Percentiles rank a stretch among this genome's conserved stretches.
phyloP scores from a whole-genome alignment of 169 alveolate species.

The Ichthyophthirius multifiliis region DNA sequence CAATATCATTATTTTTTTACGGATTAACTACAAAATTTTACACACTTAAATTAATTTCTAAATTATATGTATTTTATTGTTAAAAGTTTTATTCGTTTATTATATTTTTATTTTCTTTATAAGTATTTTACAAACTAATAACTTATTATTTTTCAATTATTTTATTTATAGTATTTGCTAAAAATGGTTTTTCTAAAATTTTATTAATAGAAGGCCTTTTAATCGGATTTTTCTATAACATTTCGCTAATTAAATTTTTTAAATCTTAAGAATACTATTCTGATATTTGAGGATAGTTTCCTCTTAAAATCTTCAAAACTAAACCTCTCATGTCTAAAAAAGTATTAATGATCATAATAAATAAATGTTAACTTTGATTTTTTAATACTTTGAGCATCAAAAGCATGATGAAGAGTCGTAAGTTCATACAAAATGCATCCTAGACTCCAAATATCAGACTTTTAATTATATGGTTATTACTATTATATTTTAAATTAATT shows the following conservation, averaged over 20 bases:
- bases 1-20: not conserved
- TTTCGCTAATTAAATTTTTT: constrained; percentile 65
- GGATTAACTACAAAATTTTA: not conserved
- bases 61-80: not conserved
- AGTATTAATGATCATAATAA: constrained; percentile 37
- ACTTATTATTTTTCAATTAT: not conserved
- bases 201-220: constrained; percentile 74
- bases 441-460: constrained; percentile 83
- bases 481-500: constrained; percentile 23
- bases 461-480: constrained; percentile 67
- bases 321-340: constrained; percentile 66
- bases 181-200: constrained; percentile 66
- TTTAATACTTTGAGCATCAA: constrained; percentile 58
- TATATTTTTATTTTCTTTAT: not conserved
- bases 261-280: constrained; percentile 59
- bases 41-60: not conserved
- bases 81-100: too few relatives aligned
- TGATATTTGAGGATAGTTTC: constrained; percentile 80
- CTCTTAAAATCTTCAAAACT: constrained; percentile 73
- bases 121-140: not conserved
- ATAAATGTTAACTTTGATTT: constrained; percentile 6
- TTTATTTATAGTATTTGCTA: constrained; percentile 18
- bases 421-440: constrained; percentile 84
- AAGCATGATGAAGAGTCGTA: constrained; percentile 74
- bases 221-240: constrained; percentile 73